Conservation (phyloP, 2,329 filamentous ascomycete genomes). For the Colletotrichum falcatum region DNA sequence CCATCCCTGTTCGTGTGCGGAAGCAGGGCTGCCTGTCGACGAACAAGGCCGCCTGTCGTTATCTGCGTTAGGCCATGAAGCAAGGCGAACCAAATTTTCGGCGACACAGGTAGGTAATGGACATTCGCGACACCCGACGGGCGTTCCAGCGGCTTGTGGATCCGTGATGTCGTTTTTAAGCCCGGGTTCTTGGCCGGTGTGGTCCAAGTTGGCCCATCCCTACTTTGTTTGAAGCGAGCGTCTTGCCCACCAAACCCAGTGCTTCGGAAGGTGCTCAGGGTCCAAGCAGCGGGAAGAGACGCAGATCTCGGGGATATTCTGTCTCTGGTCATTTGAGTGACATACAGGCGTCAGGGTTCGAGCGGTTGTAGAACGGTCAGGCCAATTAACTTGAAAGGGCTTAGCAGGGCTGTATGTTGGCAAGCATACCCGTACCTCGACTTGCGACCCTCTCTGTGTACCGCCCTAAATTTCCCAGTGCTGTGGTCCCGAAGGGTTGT, state of each 20-base stretch:
- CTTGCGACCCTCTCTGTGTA: conserved; percentile 22
- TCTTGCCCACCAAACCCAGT: conserved; percentile 19
- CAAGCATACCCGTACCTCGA: conserved; percentile 25
- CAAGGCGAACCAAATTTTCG: background rate
- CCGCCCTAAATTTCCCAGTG: conserved; percentile 29
- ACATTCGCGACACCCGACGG: background rate
- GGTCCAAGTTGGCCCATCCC: conserved; percentile 9
- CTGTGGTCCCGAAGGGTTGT: conserved; percentile 22
- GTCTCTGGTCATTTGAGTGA: background rate
- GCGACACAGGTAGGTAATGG: background rate
- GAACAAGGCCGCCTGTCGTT: background rate
- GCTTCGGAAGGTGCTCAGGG: conserved; percentile 21
- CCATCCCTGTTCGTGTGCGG: conserved; percentile 19
- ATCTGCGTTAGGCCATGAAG: background rate
- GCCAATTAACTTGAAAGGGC: background rate
- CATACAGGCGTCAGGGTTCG: background rate
- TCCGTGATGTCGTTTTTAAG: background rate
- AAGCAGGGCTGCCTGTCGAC: conserved; percentile 16
- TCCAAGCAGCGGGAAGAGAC: conserved; percentile 17
- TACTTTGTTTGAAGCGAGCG: conserved; percentile 7
- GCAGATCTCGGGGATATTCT: conserved; percentile 27
- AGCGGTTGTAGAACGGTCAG: background rate
- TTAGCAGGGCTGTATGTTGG: background rate
- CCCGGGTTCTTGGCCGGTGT: background rate
- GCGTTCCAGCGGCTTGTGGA: background rate